Base-by-base conservation (phyloP, 129 eudicot genomes). In the Silybum marianum region DNA sequence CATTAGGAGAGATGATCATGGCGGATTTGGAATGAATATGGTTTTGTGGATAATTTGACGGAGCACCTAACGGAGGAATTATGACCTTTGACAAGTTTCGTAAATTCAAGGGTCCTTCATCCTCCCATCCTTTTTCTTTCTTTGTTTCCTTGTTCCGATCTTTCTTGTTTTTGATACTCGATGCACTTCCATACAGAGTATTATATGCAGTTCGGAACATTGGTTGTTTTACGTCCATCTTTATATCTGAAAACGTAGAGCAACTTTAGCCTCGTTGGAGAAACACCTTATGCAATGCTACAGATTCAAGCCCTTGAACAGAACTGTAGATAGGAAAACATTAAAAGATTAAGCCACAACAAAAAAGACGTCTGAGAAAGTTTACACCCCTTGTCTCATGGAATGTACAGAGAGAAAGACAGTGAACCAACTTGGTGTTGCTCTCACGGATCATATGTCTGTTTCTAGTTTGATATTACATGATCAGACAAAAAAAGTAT, bases 61-160 rank as follows among this genome's bases (percentile, higher is more conserved):
- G 85, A 81, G 82, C 87, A 67, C 98, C 98, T 30, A 94, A 81
- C 4, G 98, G 98, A 23, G 97, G 98, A 30, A 94, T 90, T 60
- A 94, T 86, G 42, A 91, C 72, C 86, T 94, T 94, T 19, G 98
- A 94, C 58, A 94, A 79, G 77, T 87, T 91, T 19, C 89, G 85
- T 19, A 90, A 74, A 82, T 71, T 85, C 32, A 90, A 36, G 24
- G 80, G 88, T 74, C 42, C 76, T 34, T 80, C 69, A 21, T 54
- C 81, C 5, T 46, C 54, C 67, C 79, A 58, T 54, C 51, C 76
- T 22, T 54, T 79, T 74, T 42, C 78, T 77, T 38, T 85, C 60
- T 12, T 83, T 48, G 23, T 78, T 54, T 81, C 54, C 38, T 44
- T 81, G 9, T 28, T 72, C 24, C 73, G 72, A 3, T 68, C 38